Conservation (phyloP, 768 basidiomycete species). For the Collybiopsis confluens region DNA sequence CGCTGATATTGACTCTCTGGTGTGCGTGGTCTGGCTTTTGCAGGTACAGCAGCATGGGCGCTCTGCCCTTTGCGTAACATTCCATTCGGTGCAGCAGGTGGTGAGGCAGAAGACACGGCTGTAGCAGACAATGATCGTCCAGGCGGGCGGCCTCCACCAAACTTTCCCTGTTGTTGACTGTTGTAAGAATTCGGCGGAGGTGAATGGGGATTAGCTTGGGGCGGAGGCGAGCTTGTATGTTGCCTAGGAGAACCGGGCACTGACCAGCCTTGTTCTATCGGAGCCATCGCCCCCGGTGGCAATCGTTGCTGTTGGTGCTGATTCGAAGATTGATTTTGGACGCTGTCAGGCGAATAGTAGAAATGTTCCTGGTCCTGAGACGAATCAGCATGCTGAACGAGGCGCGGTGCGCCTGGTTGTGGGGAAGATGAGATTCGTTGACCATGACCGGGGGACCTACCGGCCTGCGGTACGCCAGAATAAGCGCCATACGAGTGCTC, state of each 20-base stretch:
- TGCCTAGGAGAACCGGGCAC: slow-evolving; percentile 12
- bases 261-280: slow-evolving; percentile 32
- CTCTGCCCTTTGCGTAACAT: slow-evolving; percentile 66
- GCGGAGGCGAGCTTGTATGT: slow-evolving; percentile 17
- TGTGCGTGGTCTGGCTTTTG: slow-evolving; percentile 36
- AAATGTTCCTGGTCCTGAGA: slow-evolving; percentile 28
- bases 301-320: slow-evolving; percentile 34
- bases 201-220: slow-evolving; percentile 33
- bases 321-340: slow-evolving; percentile 7
- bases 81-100: slow-evolving; percentile 14
- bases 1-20: slow-evolving; percentile 29
- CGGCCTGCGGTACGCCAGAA: slow-evolving; percentile 18
- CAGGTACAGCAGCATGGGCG: slow-evolving; percentile 57
- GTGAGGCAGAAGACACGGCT: slow-evolving; percentile 35
- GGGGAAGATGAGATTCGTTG: slow-evolving; percentile 20
- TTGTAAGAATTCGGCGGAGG: slow-evolving; percentile 38
- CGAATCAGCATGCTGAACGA: slow-evolving; percentile 11
- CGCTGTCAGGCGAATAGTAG: slow-evolving; percentile 31
- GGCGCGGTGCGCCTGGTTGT: slow-evolving; percentile 22
- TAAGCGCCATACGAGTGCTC: slow-evolving; percentile 76
- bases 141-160: slow-evolving; percentile 35
- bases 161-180: slow-evolving; percentile 25
- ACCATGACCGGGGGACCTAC: slow-evolving; percentile 21
- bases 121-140: slow-evolving; percentile 73
- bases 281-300: slow-evolving; percentile 62